Conservation (phyloP, 352 stramenopile genomes). For the Globisporangium cylindrosporum region DNA sequence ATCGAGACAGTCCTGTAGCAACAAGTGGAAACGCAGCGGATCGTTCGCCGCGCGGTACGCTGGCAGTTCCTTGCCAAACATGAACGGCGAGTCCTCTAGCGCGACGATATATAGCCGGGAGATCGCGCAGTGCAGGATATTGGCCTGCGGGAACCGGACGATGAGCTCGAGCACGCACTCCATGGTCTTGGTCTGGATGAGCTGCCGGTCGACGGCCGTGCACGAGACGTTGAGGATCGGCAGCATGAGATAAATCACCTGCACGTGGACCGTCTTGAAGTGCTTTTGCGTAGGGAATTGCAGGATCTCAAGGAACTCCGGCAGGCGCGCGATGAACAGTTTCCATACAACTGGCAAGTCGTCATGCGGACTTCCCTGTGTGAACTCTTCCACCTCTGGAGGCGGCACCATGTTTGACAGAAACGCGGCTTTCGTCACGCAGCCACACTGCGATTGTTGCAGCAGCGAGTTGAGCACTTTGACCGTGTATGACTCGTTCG, state of each 20-base stretch:
- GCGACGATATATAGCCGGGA: constrained; percentile 68
- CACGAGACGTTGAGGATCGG: constrained; percentile 76
- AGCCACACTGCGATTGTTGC: constrained; percentile 68
- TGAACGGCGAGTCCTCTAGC: constrained; percentile 76
- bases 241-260: constrained; percentile 74
- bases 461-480: constrained; percentile 81
- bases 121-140: constrained; percentile 64
- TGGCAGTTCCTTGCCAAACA: constrained; percentile 77
- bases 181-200: constrained; percentile 40
- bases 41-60: constrained; percentile 53
- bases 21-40: constrained; percentile 48
- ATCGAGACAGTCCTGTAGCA: constrained; percentile 44
- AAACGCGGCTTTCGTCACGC: constrained; percentile 58
- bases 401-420: constrained; percentile 3
- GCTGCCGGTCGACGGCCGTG: constrained; percentile 41
- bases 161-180: constrained; percentile 87
- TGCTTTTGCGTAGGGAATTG: constrained; percentile 22
- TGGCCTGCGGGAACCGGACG: constrained; percentile 88
- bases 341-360: constrained; percentile 69
- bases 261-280: constrained; percentile 62
- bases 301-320: constrained; percentile 39
- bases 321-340: constrained; percentile 38
- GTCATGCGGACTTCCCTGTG: constrained; percentile 44
- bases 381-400: constrained; percentile 14
- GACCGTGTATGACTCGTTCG: constrained; percentile 68